phyloP scores from a whole-genome alignment of 1,139 yeast species.

The Geotrichum reessii region DNA sequence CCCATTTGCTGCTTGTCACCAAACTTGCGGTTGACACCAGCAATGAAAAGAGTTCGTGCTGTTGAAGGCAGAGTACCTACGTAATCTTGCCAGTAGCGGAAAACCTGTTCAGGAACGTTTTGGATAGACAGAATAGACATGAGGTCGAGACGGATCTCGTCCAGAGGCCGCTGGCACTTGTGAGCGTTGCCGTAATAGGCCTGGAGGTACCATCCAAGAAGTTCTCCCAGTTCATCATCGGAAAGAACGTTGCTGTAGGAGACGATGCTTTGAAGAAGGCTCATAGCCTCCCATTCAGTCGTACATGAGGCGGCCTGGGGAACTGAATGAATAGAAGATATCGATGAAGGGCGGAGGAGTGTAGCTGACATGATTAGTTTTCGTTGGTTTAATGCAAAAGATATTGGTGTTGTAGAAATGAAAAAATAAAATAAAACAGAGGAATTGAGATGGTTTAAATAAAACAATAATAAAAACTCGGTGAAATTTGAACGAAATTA shows the following conservation, averaged over 20 bases:
- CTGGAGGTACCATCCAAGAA: constrained; percentile 16
- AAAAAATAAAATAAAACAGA: not conserved
- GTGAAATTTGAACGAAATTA: no score
- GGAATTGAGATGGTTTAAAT: not conserved
- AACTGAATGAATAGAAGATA: not conserved
- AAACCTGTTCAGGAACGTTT: constrained; percentile 10
- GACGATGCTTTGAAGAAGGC: constrained; percentile 12
- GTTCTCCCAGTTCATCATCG: constrained; percentile 17
- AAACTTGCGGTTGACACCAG: constrained; percentile 16
- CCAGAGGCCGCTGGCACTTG: constrained; percentile 2
- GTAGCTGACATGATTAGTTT: not conserved
- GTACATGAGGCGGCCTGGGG: not conserved
- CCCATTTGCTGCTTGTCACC: constrained; percentile 13
- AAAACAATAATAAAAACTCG: not conserved
- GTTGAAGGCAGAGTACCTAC: constrained; percentile 12
- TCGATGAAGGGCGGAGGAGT: not conserved
- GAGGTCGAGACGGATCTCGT: constrained; percentile 8
- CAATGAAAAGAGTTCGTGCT: constrained; percentile 15
- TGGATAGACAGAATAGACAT: constrained; percentile 1
- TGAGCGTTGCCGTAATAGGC: constrained; percentile 17
- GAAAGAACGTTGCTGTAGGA: constrained; percentile 8
- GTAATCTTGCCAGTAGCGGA: constrained; percentile 18
- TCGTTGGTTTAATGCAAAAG: not conserved
- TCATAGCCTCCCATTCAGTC: constrained; percentile 13
- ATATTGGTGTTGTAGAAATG: not conserved